phyloP scores from a whole-genome alignment of 768 basidiomycete species.

The Auricularia auricula-judae region DNA sequence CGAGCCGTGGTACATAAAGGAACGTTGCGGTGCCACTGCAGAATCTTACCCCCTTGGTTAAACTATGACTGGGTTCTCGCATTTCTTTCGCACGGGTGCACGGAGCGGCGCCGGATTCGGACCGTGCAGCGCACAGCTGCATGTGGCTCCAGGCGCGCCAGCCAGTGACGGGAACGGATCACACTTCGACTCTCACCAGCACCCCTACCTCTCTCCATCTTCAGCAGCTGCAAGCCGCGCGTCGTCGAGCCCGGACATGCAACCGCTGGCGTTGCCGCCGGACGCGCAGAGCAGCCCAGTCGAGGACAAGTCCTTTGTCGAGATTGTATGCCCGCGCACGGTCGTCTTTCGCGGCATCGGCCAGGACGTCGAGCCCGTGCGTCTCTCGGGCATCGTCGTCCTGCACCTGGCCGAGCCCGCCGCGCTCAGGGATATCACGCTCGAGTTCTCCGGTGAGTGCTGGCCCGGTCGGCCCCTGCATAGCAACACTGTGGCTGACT shows the following conservation, averaged over 20 bases:
- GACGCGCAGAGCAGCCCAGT: neutral
- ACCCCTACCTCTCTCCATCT: neutral
- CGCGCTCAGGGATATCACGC: slow-evolving; percentile 71
- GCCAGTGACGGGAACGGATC: neutral
- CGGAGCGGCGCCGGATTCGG: neutral
- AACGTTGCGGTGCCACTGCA: no score
- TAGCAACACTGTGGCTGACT: neutral
- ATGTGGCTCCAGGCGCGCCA: neutral
- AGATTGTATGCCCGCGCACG: slow-evolving; percentile 60
- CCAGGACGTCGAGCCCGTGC: slow-evolving; percentile 70
- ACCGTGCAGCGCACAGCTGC: neutral
- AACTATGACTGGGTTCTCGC: neutral
- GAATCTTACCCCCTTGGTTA: no score
- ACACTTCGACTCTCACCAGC: neutral
- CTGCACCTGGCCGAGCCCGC: slow-evolving; percentile 74
- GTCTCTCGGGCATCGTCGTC: slow-evolving; percentile 71
- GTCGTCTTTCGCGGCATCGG: slow-evolving; percentile 71
- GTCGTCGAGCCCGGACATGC: neutral
- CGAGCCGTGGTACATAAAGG: no score
- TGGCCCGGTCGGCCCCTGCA: neutral
- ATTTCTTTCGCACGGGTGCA: neutral
- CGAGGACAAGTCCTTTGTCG: slow-evolving; percentile 37
- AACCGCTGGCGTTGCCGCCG: neutral
- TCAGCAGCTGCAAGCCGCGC: neutral
- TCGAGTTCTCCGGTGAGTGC: slow-evolving; percentile 70